Conservation (phyloP, 345 rosid genomes). For the Dimocarpus longan region DNA sequence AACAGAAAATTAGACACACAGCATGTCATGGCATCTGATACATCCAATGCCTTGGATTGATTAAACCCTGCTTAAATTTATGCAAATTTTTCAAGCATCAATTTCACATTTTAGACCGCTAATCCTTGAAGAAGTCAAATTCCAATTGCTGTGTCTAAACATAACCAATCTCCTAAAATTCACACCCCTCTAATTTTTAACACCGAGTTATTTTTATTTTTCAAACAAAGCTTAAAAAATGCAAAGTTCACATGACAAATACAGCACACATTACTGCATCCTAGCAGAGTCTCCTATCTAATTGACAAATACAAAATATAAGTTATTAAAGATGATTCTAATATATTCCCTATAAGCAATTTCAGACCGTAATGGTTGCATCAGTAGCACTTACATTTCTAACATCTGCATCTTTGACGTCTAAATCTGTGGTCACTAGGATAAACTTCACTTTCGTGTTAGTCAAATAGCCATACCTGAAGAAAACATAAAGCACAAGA, state of each 20-base stretch:
- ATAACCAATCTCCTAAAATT: background rate
- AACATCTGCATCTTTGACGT: slow-evolving; percentile 88
- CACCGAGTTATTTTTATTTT: background rate
- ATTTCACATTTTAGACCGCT: background rate
- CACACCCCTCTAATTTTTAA: background rate
- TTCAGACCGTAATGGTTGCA: background rate
- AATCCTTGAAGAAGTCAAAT: background rate
- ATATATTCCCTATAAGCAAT: background rate
- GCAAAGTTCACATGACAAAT: background rate
- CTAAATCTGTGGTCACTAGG: slow-evolving; percentile 84
- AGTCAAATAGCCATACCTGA: slow-evolving; percentile 89
- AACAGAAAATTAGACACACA: background rate
- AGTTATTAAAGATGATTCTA: background rate
- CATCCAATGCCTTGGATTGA: background rate
- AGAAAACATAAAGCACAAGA: slow-evolving; percentile 16
- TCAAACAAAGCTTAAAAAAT: background rate
- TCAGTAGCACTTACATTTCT: slow-evolving; percentile 66
- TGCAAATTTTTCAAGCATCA: background rate
- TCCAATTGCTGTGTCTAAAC: background rate
- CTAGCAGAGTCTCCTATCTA: background rate
- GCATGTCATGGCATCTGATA: background rate
- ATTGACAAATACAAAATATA: background rate
- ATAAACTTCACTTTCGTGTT: slow-evolving; percentile 96
- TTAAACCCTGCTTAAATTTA: background rate
- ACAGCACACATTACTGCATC: background rate